Evolutionary conservation across 2,329 filamentous ascomycete genomes (phyloP).

Genomic region (Shiraia sp.): DNA sequence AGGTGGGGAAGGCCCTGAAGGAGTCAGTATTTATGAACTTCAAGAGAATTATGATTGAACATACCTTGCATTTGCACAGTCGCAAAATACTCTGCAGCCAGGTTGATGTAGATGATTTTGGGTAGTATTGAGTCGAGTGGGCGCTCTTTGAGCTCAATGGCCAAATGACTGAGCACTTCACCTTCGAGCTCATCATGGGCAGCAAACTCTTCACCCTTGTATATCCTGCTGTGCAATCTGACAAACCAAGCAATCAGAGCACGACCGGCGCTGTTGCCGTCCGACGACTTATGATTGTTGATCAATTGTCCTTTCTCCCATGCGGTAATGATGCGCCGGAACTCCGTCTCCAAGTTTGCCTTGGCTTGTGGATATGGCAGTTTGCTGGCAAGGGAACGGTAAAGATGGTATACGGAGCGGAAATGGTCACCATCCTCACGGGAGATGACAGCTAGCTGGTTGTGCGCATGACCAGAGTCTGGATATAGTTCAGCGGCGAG

Average conservation of each 20-base stretch:
- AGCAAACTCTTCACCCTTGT: constrained; percentile 73
- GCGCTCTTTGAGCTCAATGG: constrained; percentile 71
- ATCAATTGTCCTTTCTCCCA: constrained; percentile 61
- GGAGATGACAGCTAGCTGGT: constrained; percentile 87
- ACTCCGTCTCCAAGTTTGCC: constrained; percentile 78
- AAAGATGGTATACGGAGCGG: constrained; percentile 85
- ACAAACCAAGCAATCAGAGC: constrained; percentile 81
- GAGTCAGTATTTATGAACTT: constrained; percentile 11
- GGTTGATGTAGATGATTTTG: constrained; percentile 83
- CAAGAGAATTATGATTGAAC: constrained; percentile 24
- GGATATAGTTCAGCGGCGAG: constrained; percentile 80
- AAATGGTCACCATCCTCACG: constrained; percentile 78
- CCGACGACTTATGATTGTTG: constrained; percentile 42
- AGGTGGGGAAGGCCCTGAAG: constrained; percentile 28
- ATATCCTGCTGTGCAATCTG: constrained; percentile 82
- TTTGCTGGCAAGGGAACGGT: constrained; percentile 76
- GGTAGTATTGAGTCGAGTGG: constrained; percentile 67
- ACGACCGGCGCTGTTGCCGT: constrained; percentile 60
- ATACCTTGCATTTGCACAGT: constrained; percentile 62
- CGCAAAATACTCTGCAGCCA: constrained; percentile 79
- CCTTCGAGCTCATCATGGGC: constrained; percentile 81
- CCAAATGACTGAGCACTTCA: constrained; percentile 79
- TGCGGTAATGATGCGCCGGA: constrained; percentile 65
- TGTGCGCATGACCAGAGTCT: constrained; percentile 78
- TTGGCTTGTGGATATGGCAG: constrained; percentile 75